Conservation (phyloP, 768 basidiomycete genomes). For the Boletus reticuloceps region DNA sequence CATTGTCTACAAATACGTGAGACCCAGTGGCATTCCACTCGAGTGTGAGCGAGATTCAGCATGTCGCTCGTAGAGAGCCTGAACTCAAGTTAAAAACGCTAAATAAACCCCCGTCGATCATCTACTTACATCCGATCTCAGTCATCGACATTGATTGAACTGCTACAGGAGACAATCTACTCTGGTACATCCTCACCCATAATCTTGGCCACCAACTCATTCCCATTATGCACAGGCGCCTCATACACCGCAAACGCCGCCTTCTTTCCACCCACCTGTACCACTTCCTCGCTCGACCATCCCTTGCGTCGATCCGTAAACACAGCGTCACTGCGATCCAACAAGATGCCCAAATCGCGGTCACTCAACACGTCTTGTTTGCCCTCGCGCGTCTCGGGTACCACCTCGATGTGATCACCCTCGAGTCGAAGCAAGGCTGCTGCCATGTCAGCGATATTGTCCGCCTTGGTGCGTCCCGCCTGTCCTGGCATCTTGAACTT, state of each 20-base stretch:
- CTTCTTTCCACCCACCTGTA: conserved; percentile 27
- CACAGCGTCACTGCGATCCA: conserved; percentile 77
- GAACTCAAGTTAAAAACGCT: too few species aligned
- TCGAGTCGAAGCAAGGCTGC: conserved; percentile 75
- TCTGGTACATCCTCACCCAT: conserved; percentile 44
- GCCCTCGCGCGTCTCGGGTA: conserved; percentile 62
- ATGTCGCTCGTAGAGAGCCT: too few species aligned
- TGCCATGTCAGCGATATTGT: conserved; percentile 79
- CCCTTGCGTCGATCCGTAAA: conserved; percentile 69
- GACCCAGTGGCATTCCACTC: too few species aligned
- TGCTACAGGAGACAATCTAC: background rate
- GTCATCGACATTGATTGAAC: too few species aligned
- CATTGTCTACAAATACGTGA: too few species aligned
- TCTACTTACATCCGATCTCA: too few species aligned
- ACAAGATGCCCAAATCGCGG: conserved; percentile 71
- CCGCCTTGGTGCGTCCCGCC: conserved; percentile 50
- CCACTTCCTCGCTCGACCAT: conserved; percentile 51
- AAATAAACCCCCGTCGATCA: too few species aligned
- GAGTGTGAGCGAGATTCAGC: too few species aligned
- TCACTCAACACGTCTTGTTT: conserved; percentile 77
- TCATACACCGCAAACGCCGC: conserved; percentile 80
- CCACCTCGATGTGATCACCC: conserved; percentile 87
- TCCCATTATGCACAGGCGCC: conserved; percentile 58
- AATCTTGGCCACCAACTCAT: conserved; percentile 68
- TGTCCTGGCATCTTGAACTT: conserved; percentile 79